phyloP scores from a whole-genome alignment of 2,329 filamentous ascomycete genomes.

The Neonectria coccinea region DNA sequence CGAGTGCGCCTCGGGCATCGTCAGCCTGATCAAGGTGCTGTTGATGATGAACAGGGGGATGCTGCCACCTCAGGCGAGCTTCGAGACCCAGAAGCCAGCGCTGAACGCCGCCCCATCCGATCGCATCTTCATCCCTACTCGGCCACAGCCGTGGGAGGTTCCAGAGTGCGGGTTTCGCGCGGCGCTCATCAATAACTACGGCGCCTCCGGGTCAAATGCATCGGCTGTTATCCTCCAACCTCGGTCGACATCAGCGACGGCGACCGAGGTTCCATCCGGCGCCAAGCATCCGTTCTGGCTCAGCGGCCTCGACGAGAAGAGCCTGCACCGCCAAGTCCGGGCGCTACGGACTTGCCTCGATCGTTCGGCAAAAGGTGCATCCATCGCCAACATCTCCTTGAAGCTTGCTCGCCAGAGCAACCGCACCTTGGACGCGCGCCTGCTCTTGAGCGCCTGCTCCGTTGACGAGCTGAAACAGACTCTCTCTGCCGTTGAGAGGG shows the following conservation, averaged over 20 bases:
- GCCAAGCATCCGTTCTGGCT: not conserved
- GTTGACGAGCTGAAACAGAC: not conserved
- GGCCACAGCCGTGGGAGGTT: constrained; percentile 1
- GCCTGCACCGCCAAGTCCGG: not conserved
- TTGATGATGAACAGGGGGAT: not conserved
- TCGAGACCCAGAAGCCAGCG: not conserved
- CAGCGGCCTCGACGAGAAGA: not conserved
- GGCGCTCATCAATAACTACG: not conserved
- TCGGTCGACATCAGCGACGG: not conserved
- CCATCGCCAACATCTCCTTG: not conserved
- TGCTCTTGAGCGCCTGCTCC: not conserved
- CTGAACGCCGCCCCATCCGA: not conserved
- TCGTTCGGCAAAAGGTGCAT: not conserved
- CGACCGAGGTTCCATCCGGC: not conserved
- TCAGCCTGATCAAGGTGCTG: not conserved
- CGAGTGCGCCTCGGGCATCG: not conserved
- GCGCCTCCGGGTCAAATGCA: not conserved
- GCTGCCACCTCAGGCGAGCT: constrained; percentile 1
- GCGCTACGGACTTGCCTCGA: not conserved
- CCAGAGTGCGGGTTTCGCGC: not conserved
- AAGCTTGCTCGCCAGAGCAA: not conserved
- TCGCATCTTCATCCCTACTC: not conserved
- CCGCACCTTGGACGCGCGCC: not conserved
- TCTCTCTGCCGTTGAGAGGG: constrained; percentile 1
- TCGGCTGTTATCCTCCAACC: not conserved